phyloP scores from a whole-genome alignment of 805 yeast genomes.

The Cyberlindnera bimundalis region DNA sequence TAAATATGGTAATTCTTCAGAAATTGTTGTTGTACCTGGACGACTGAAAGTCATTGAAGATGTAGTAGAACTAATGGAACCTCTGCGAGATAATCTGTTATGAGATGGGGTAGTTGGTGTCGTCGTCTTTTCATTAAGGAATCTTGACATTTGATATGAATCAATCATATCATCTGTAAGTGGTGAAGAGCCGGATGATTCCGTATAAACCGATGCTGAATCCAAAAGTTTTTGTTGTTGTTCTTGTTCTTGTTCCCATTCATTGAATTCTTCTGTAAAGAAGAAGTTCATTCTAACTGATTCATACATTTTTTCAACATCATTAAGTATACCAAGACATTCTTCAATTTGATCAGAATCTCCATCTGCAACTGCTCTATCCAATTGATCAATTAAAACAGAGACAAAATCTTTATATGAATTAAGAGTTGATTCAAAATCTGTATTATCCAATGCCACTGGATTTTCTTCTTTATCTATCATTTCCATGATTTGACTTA shows the following conservation, averaged over 20 bases:
- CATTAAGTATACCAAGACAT: slow-evolving; percentile 62
- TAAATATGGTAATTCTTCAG: slow-evolving; percentile 63
- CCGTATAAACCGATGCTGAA: slow-evolving; percentile 5
- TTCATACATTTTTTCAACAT: slow-evolving; percentile 73
- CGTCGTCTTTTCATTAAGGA: slow-evolving; percentile 13
- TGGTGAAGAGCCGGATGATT: slow-evolving; percentile 11
- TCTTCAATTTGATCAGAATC: slow-evolving; percentile 61
- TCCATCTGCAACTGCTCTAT: slow-evolving; percentile 47
- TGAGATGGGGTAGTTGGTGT: slow-evolving; percentile 2
- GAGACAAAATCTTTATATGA: slow-evolving; percentile 60
- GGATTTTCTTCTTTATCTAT: slow-evolving; percentile 23
- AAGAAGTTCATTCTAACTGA: slow-evolving; percentile 41
- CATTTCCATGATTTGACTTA: slow-evolving; percentile 39
- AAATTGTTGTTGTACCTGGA: slow-evolving; percentile 46
- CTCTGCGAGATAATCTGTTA: slow-evolving; percentile 16
- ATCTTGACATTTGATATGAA: slow-evolving; percentile 12
- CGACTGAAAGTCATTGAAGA: slow-evolving; percentile 24
- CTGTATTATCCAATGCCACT: slow-evolving; percentile 23
- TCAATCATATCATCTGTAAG: slow-evolving; percentile 6
- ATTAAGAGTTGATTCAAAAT: slow-evolving; percentile 40
- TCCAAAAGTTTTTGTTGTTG: slow-evolving; percentile 9
- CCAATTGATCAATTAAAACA: slow-evolving; percentile 54
- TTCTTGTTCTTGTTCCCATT: slow-evolving; percentile 22
- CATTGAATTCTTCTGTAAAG: slow-evolving; percentile 29
- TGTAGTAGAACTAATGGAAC: slow-evolving; percentile 25